These are phyloP conservation scores for Holtermannia corniformis DNA, from an alignment of 768 basidiomycete genomes.

Conservation along the genomic window DNA sequence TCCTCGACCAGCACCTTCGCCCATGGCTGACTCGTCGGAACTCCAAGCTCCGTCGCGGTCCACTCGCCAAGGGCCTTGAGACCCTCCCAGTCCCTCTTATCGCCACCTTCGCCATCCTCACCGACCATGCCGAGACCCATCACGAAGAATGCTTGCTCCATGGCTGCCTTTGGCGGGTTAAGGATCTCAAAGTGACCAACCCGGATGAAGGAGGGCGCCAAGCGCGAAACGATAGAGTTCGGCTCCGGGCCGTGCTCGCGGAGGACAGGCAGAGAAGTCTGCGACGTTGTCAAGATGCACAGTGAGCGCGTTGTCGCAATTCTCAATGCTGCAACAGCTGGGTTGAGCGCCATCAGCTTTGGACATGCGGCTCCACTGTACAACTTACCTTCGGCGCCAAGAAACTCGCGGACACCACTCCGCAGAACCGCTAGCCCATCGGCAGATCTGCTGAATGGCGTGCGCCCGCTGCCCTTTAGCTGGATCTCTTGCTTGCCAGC, in stretches of 20 bases:
- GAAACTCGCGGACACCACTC: conserved; percentile 85
- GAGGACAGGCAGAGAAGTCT: conserved; percentile 61
- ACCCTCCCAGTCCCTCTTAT: conserved; percentile 57
- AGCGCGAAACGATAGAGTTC: conserved; percentile 64
- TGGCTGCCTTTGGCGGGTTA: conserved; percentile 52
- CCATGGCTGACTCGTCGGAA: conserved; percentile 52
- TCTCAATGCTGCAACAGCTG: conserved; percentile 65
- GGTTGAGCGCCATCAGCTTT: neutral
- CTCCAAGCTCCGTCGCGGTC: conserved; percentile 52
- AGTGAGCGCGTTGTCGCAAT: conserved; percentile 83
- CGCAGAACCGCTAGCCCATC: conserved; percentile 94
- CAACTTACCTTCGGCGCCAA: conserved; percentile 73
- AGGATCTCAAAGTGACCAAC: conserved; percentile 85
- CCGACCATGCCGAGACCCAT: conserved; percentile 45
- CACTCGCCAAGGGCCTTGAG: conserved; percentile 67
- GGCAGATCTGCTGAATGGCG: conserved; percentile 83
- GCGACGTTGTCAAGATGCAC: conserved; percentile 54
- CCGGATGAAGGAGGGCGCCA: conserved; percentile 83
- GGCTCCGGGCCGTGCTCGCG: conserved; percentile 60
- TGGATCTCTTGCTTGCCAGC: conserved; percentile 68
- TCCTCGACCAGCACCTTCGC: conserved; percentile 43
- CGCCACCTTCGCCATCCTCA: conserved; percentile 42
- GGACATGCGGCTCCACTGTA: conserved; percentile 40
- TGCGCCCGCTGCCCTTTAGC: conserved; percentile 87
- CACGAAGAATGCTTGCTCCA: conserved; percentile 44